Evolutionary conservation across 768 basidiomycete genomes (phyloP).

Genomic region (Psilocybe sp.): DNA sequence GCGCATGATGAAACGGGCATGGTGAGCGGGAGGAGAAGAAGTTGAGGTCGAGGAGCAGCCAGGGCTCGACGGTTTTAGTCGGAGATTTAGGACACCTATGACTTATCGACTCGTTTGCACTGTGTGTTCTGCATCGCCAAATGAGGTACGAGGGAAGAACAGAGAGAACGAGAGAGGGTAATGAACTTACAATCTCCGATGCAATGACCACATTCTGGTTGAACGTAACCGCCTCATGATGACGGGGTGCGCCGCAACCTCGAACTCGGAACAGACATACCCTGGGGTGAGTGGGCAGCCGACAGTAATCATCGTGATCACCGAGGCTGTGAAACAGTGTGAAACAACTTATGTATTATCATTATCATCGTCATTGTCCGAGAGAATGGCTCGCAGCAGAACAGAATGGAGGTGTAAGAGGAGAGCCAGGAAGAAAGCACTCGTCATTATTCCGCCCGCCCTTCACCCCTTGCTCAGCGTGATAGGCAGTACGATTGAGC

Average conservation of each 20-base stretch:
- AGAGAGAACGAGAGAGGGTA: constrained; percentile 39
- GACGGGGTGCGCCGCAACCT: constrained; percentile 54
- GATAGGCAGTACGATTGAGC: constrained; percentile 54
- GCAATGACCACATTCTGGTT: constrained; percentile 62
- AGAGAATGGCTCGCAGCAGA: too few relatives aligned
- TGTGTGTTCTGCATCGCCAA: too few relatives aligned
- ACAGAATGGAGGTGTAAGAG: too few relatives aligned
- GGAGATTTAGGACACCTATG: constrained; percentile 70
- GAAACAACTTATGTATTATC: too few relatives aligned
- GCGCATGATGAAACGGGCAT: constrained; percentile 58
- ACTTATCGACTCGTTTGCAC: constrained; percentile 54
- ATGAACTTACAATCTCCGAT: constrained; percentile 55
- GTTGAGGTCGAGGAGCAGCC: constrained; percentile 50
- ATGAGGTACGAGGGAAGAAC: too few relatives aligned
- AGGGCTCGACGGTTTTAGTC: constrained; percentile 61
- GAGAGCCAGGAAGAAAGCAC: too few relatives aligned
- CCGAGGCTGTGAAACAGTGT: constrained; percentile 47
- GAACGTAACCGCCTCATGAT: constrained; percentile 54
- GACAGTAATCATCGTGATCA: constrained; percentile 49
- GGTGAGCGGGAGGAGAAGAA: constrained; percentile 65
- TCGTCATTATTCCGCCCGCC: constrained; percentile 45
- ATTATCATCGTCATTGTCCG: too few relatives aligned
- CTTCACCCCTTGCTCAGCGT: constrained; percentile 41
- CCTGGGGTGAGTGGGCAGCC: constrained; percentile 43
- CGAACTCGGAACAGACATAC: constrained; percentile 46